Evolutionary conservation across 1,284 basidiomycete genomes (phyloP).

Genomic region (Boletus subluridellus): DNA sequence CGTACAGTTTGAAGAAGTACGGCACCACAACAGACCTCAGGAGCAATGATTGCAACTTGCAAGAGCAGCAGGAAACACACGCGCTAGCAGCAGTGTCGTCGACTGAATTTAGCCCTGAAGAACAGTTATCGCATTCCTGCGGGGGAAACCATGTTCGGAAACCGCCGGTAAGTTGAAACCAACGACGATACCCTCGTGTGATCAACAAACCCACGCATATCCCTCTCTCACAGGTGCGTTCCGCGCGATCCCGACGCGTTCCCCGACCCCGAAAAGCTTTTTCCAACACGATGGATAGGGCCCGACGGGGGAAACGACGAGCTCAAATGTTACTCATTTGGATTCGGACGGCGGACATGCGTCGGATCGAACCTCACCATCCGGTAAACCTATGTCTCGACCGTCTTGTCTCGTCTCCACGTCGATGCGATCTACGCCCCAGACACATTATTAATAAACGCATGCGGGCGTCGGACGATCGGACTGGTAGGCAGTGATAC

Average conservation of each 20-base stretch:
- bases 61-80: too few relatives aligned
- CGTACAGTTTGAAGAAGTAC: too few relatives aligned
- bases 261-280: slow-evolving; percentile 56
- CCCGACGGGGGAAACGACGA: slow-evolving; percentile 48
- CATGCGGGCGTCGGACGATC: neutral
- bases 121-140: slow-evolving; percentile 55
- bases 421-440: too few relatives aligned
- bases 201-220: neutral
- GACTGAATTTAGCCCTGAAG: slow-evolving; percentile 26
- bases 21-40: too few relatives aligned
- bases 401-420: neutral
- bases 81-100: too few relatives aligned
- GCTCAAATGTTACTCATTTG: slow-evolving; percentile 54
- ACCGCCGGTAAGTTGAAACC: slow-evolving; percentile 46
- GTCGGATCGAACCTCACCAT: slow-evolving; percentile 57
- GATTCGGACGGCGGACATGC: slow-evolving; percentile 58
- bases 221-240: slow-evolving; percentile 39
- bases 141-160: slow-evolving; percentile 55
- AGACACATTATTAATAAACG: neutral
- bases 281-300: slow-evolving; percentile 56
- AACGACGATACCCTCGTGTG: neutral
- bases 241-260: slow-evolving; percentile 55
- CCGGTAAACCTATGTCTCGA: slow-evolving; percentile 9
- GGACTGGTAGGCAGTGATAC: too few relatives aligned
- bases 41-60: too few relatives aligned